Evolutionary conservation across 108 stramenopile species (phyloP), one percentile per base, ranked within the genome.

Genomic region (Epipyxis sp.): DNA sequence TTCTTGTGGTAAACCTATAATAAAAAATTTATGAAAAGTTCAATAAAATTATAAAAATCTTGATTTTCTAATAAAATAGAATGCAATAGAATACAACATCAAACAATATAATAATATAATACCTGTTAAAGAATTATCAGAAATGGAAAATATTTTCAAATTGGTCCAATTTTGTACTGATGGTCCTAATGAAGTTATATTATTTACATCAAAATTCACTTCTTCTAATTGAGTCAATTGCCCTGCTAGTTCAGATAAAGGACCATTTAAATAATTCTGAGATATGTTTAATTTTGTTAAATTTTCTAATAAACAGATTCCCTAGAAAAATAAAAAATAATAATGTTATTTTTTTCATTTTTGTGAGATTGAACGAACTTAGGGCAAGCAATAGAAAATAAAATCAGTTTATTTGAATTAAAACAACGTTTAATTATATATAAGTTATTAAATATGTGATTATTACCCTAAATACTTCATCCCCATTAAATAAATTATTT

Each of bases 191-290:
- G 57, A 77, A 34, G 83, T 74, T n/a, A 84, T 42, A 67, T 86
- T 80, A 44, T 86, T 86, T n/a, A 57, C 45, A 78, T 86, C 86
- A 0, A 86, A 79, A 1, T 71, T 57, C 10, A 86, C 41, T 30
- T 77, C 72, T 46, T 86, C 83, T 32, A 86, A 42, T 29, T 72
- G 34, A n/a, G 29, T 34, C 1, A 84, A 40, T 20, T 20, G 27
- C 10, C 83, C 81, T 27, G 74, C 83, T 13, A 67, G 30, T 40
- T 72, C 78, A 16, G 69, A 54, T 16, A 86, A 32, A 35, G 59
- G 37, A 13, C 86, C 86, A 44, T 86, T 84, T 40, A 86, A 54
- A 39, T 82, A 84, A 42, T 86, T 86, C 57, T 84, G 59, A 32
- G 72, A 78, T 39, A 86, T 29, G 16, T 82, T 79, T 29, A 86